Evolutionary conservation across 495 filamentous ascomycete genomes (phyloP), one percentile per base, ranked within the genome.

Genomic region (Xylaria venustula): DNA sequence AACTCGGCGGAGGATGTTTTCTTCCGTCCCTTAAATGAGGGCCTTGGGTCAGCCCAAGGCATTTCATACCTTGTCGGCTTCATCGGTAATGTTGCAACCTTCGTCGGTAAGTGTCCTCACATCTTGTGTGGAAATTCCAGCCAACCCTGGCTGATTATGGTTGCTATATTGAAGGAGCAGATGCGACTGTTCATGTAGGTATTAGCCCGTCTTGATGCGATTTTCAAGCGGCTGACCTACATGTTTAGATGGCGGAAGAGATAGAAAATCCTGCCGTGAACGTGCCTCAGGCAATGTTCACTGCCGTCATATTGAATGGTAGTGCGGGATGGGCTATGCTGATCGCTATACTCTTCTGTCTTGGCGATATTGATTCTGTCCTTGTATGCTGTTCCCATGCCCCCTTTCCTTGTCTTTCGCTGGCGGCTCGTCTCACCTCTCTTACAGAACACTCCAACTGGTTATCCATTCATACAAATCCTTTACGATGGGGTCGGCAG

Each of bases 391-490:
- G n/a, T 11, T 34, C 30, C 30, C 4, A 52, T 19, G 17, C 7
- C 48, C 48, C 48, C 23, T 15, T 30, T 52, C 34, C 22, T 52
- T 52, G 8, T 52, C 48, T n/a, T n/a, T 32, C 17, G 26, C 15
- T n/a, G 15, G 15, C 9, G 32, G 23, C 15, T 32, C 32, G 19
- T 25, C 48, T 32, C 23, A 52, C 34, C 23, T 6, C n/a, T 30
- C 1, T 52, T 12, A 32, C 26, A 52, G 30, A 34, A 34, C 30
- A 51, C 64, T 20, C 61, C 77, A 0, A 83, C 82, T 8, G 75
- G 78, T 34, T 82, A 79, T 44, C 79, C 83, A 12, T 81, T 85
- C 66, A 83, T 86, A 61, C 66, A 80, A 63, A 78, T 84, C 51
- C 79, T 79, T 66, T 78, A 79, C 67, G 69, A 80, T 58, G 77